Percentiles rank a stretch among this genome's conserved stretches.
Conservation (phyloP, 2,329 filamentous ascomycete species). For the Aspergillus sclerotialis region DNA sequence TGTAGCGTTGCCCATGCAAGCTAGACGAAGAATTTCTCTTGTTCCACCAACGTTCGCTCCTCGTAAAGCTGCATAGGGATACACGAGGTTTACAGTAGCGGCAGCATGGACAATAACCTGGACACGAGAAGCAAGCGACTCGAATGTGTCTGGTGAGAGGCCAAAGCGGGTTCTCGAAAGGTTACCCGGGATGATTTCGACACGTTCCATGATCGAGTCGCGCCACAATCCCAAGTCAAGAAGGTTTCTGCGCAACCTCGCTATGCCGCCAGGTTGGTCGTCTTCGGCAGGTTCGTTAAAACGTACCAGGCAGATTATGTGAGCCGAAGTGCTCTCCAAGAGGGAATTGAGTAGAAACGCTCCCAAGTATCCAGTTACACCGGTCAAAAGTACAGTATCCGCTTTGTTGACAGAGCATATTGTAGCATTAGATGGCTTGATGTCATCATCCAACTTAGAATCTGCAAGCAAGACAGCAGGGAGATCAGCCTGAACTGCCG, state of each 20-base stretch:
- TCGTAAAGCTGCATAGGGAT: constrained; percentile 70
- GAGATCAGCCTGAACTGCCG: constrained; percentile 67
- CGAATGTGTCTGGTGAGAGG: constrained; percentile 58
- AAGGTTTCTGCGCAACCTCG: constrained; percentile 66
- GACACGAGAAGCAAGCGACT: constrained; percentile 56
- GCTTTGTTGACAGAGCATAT: constrained; percentile 58
- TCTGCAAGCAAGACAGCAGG: constrained; percentile 63
- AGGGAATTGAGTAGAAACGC: constrained; percentile 66
- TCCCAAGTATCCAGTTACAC: constrained; percentile 69
- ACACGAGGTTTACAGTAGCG: constrained; percentile 73
- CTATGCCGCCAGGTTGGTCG: constrained; percentile 60
- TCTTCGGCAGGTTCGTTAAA: constrained; percentile 61
- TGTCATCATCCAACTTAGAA: constrained; percentile 61
- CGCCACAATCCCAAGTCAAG: constrained; percentile 73
- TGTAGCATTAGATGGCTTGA: constrained; percentile 47
- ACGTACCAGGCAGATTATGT: constrained; percentile 66
- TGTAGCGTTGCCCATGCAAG: constrained; percentile 59
- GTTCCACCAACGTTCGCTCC: constrained; percentile 75
- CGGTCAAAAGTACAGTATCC: constrained; percentile 64
- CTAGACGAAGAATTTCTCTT: constrained; percentile 64
- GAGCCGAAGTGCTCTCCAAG: constrained; percentile 60
- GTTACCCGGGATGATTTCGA: constrained; percentile 69
- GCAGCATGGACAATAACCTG: constrained; percentile 72
- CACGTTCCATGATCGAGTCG: constrained; percentile 68
- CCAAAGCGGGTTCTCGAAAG: constrained; percentile 63